Conservation (phyloP, 176 grass and related monocot species). For the Elymus sibiricus region DNA sequence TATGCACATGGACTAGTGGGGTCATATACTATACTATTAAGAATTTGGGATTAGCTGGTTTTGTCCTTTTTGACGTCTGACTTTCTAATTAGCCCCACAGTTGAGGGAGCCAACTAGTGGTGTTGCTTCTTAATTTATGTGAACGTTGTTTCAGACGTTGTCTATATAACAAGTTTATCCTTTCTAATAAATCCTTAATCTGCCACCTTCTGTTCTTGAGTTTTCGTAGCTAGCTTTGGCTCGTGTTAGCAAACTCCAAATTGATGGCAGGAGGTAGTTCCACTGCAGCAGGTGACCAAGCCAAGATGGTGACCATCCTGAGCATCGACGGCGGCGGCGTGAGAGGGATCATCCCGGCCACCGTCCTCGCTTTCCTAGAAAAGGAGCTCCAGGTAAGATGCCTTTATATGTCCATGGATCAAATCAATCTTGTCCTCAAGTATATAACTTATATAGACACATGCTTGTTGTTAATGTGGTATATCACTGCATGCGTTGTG, state of each 20-base stretch:
- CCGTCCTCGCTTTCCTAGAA: slow-evolving; percentile 54
- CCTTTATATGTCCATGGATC: neutral
- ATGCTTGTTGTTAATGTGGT: neutral
- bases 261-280: slow-evolving; percentile 19
- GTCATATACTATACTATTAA: neutral
- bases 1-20: neutral
- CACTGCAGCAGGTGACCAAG: slow-evolving; percentile 21
- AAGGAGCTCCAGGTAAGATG: slow-evolving; percentile 59
- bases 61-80: neutral
- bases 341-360: slow-evolving; percentile 72
- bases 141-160: neutral
- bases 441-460: neutral
- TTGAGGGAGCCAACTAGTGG: neutral
- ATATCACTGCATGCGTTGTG: neutral
- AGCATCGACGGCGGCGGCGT: slow-evolving; percentile 78
- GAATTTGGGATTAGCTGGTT: neutral
- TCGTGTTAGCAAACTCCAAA: neutral
- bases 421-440: neutral
- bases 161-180: slow-evolving; percentile 14
- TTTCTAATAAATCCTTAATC: neutral
- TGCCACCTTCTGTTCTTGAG: neutral
- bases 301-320: slow-evolving; percentile 48
- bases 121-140: slow-evolving; percentile 8
- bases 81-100: neutral
- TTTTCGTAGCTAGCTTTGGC: neutral